Evolutionary conservation across 2,329 filamentous ascomycete species (phyloP), one percentile per base, ranked within the genome.

Genomic region (Apiospora arundinis): DNA sequence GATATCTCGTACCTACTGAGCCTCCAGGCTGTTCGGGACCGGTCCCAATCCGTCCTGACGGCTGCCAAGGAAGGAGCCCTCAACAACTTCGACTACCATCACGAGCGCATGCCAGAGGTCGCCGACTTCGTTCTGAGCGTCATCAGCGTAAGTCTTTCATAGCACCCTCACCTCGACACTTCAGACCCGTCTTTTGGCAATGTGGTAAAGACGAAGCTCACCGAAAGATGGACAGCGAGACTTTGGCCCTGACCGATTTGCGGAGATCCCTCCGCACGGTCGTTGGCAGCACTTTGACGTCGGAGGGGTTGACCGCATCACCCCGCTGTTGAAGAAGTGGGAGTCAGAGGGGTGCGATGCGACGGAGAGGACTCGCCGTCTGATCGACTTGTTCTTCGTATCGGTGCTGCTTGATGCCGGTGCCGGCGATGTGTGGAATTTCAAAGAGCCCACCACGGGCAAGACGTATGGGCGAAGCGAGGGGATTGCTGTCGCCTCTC

Each of bases 381-480:
- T 91, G 23, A 84, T 90, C 63, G 90, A 92, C 75, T 80, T 92
- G 9, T 91, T 91, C 79, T 85, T 91, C 66, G 87, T 90, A 2
- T 89, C 88, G 0, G 88, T 90, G 0, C 81, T 90, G 21, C 80
- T 90, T 0, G 88, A 90, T 74, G 88, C 86, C 0, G 86, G 86
- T 0, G 86, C 87, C 0, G 87, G 86, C 1, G 85, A 88, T 75
- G 72, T 78, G 14, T 88, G 86, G 87, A 77, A 74, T 0, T 88
- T 82, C 70, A 78, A 76, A 0, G 86, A 88, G 75, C 81, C 83
- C 0, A 95, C 97, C 79, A 97, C 95, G 74, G 94, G 93, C 71
- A 92, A 91, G 73, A 82, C 92, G 52, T 98, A 95, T 82, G 88
- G 90, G 69, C 91, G 96, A 68, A 97, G 95, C 73, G 96, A 98